These are phyloP conservation scores for Eucalyptus paniculata DNA, from an alignment of 345 rosid genomes.

Conservation along the genomic window DNA sequence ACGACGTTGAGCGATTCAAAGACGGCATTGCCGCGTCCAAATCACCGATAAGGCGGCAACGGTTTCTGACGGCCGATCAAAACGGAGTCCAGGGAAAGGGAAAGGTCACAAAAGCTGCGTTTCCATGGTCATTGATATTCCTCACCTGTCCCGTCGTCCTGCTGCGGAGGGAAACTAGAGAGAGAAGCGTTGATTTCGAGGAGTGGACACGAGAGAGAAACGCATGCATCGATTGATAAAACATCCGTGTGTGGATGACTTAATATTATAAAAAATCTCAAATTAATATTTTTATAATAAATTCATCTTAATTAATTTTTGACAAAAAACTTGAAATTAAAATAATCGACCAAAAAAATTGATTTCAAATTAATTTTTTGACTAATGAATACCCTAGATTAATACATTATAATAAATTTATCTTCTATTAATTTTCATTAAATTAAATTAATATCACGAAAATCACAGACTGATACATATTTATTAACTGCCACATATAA, in stretches of 20 bases:
- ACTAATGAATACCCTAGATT: rapidly evolving
- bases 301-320: no score
- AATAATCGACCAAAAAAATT: no score
- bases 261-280: rapidly evolving
- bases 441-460: no score
- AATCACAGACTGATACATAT: rapidly evolving
- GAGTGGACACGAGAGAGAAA: background rate
- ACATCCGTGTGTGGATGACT: no score
- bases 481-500: rapidly evolving
- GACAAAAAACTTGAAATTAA: no score
- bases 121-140: background rate
- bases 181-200: background rate
- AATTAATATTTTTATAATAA: no score
- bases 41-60: background rate
- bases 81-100: background rate
- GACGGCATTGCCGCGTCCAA: background rate
- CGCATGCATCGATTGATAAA: no score
- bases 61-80: background rate
- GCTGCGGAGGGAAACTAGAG: background rate
- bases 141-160: background rate
- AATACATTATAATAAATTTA: no score
- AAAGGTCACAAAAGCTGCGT: no score
- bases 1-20: background rate
- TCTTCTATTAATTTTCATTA: rapidly evolving
- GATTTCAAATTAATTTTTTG: no score